phyloP scores from a whole-genome alignment of 768 basidiomycete species.

The Kwoniella dejecticola region DNA sequence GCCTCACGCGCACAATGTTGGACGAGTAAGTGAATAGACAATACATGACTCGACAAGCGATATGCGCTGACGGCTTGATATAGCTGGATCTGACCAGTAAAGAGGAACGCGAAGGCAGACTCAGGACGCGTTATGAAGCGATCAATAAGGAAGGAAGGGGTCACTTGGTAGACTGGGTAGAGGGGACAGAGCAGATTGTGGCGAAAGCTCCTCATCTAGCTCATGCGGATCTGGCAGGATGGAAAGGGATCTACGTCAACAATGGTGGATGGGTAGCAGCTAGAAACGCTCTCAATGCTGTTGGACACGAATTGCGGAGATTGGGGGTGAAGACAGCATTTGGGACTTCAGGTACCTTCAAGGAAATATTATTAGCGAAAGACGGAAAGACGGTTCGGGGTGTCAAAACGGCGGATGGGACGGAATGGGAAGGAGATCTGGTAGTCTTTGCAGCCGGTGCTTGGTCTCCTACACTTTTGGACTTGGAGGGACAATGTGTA shows the following conservation, averaged over 20 bases:
- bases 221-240: slow-evolving; percentile 34
- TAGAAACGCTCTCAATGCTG: slow-evolving; percentile 43
- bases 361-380: slow-evolving; percentile 28
- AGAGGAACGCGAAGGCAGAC: slow-evolving; percentile 8
- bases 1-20: slow-evolving; percentile 43
- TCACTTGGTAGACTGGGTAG: slow-evolving; percentile 37
- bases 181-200: slow-evolving; percentile 32
- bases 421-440: slow-evolving; percentile 39
- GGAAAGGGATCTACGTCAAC: slow-evolving; percentile 43
- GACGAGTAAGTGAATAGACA: slow-evolving; percentile 44
- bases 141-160: slow-evolving; percentile 19
- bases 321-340: slow-evolving; percentile 44
- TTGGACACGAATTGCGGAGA: slow-evolving; percentile 36
- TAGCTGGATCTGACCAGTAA: slow-evolving; percentile 34
- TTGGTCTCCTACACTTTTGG: slow-evolving; percentile 49
- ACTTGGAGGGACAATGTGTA: slow-evolving; percentile 52
- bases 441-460: slow-evolving; percentile 53
- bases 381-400: slow-evolving; percentile 40
- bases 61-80: slow-evolving; percentile 6
- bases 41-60: neutral
- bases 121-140: slow-evolving; percentile 29
- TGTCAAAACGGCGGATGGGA: slow-evolving; percentile 43
- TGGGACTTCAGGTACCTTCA: slow-evolving; percentile 48
- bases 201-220: slow-evolving; percentile 34
- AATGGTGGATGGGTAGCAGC: slow-evolving; percentile 54